Base-by-base conservation (phyloP, 768 basidiomycete species). In the Pulveroboletus sp. region DNA sequence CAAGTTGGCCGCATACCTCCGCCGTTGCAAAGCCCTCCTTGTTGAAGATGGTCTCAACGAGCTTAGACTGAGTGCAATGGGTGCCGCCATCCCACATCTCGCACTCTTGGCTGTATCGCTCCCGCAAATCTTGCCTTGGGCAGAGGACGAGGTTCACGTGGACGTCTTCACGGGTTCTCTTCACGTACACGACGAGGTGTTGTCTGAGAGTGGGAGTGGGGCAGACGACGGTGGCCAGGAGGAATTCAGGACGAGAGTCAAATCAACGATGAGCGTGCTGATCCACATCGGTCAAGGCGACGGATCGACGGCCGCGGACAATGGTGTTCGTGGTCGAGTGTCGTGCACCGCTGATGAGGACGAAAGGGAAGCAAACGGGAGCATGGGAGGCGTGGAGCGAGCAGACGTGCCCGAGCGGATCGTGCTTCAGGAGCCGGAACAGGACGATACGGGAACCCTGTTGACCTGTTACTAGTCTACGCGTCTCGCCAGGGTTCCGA, bases 61-160 rank as follows among this genome's bases (percentile, higher is more conserved):
- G 5, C 67, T 94, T 30, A 80, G 83, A 64, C 67, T 94, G 39
- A 81, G 78, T 51, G 92, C 89, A 6, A 86, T 93, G 82, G 92
- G 90, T 24, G 92, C 92, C 5, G 90, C 93, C 2, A 93, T 94
- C 50, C 90, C 92, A 3, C 84, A 83, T 58, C 79, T 91, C 21
- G 69, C 86, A 27, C 81, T 81, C 41, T 74, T 95, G 12, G 70
- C 78, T 11, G 76, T 83, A 6, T 83, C 89, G 18, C 73, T 93
- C 27, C 87, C 89, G 0, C 73, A 77, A 3, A 81, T 85, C 42
- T 74, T 94, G 10, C 88, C 89, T 0, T 89, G 80, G 59, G 57
- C 79, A 1, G 64, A 69, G 33, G 77, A 81, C 42, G 85, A 89
- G 49, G 79, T 89, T 5, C 73, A 75, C 37, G 76, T 76, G 21